phyloP scores from a whole-genome alignment of 2,329 filamentous ascomycete genomes.

The Tolypocladium album region DNA sequence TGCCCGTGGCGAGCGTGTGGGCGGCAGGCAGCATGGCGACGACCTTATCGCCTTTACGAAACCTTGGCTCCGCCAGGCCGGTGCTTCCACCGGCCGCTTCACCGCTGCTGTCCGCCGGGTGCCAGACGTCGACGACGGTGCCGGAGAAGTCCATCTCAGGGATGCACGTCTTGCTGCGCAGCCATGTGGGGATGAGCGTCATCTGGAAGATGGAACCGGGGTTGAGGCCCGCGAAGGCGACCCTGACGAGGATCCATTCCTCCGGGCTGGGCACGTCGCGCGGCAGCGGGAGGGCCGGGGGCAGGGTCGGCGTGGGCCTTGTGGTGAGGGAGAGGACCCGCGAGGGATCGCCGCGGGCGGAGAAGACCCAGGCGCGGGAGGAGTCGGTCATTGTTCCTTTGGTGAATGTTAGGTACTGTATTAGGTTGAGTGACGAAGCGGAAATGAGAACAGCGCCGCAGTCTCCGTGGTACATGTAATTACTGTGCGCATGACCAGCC shows the following conservation, averaged over 20 bases:
- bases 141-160: constrained; percentile 35
- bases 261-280: constrained; percentile 14
- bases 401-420: no score
- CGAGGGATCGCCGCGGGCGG: constrained; percentile 14
- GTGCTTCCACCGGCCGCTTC: not conserved
- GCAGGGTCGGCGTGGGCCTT: constrained; percentile 12
- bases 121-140: constrained; percentile 23
- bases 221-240: constrained; percentile 34
- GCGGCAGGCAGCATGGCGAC: constrained; percentile 26
- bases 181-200: constrained; percentile 26
- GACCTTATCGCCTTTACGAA: constrained; percentile 20
- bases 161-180: constrained; percentile 22
- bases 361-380: constrained; percentile 15
- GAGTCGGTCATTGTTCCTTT: not conserved
- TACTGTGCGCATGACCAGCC: no score
- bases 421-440: no score
- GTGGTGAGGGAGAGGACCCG: constrained; percentile 14
- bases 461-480: no score
- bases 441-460: no score
- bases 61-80: constrained; percentile 6
- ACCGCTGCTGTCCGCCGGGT: constrained; percentile 3
- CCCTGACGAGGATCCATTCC: constrained; percentile 27
- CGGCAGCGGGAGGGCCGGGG: constrained; percentile 15
- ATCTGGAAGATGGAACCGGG: constrained; percentile 30
- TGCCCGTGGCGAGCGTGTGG: constrained; percentile 20